These are phyloP conservation scores for Ophiostoma sp. DNA, from an alignment of 2,329 filamentous ascomycete genomes.

Conservation along the genomic window DNA sequence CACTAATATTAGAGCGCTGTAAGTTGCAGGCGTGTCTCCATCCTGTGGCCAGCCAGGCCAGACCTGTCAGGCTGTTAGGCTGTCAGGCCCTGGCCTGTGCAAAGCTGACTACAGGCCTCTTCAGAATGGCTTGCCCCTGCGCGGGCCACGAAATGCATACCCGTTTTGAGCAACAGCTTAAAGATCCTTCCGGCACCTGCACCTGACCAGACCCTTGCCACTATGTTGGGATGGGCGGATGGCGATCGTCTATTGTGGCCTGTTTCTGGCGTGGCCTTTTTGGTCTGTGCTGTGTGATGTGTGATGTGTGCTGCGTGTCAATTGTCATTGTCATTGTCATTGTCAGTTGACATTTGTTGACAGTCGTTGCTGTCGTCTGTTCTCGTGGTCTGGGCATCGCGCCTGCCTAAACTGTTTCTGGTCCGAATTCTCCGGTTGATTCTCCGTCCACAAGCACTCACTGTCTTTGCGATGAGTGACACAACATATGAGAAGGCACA, in stretches of 20 bases:
- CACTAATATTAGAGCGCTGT: background rate
- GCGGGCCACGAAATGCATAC: constrained; percentile 8
- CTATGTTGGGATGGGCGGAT: background rate
- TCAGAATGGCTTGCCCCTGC: background rate
- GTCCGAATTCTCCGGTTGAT: background rate
- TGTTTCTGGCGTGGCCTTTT: background rate
- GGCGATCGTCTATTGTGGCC: background rate
- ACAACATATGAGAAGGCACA: background rate
- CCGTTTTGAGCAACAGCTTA: constrained; percentile 12
- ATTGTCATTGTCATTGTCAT: background rate
- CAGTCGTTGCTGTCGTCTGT: background rate
- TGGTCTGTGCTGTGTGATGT: background rate
- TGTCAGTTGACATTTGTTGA: background rate
- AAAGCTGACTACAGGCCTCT: background rate
- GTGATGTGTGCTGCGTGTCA: background rate
- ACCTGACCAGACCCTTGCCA: constrained; percentile 1
- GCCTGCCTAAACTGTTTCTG: background rate
- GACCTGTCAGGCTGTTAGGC: background rate
- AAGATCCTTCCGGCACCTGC: constrained; percentile 2
- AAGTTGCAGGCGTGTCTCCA: background rate
- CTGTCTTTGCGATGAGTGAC: background rate
- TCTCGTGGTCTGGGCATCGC: background rate
- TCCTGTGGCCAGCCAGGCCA: background rate
- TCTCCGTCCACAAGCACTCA: background rate
- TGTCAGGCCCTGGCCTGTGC: background rate